Evolutionary conservation across 202 grass and related monocot genomes (phyloP), one percentile per base, ranked within the genome.

Genomic region (Panicum hallii): DNA sequence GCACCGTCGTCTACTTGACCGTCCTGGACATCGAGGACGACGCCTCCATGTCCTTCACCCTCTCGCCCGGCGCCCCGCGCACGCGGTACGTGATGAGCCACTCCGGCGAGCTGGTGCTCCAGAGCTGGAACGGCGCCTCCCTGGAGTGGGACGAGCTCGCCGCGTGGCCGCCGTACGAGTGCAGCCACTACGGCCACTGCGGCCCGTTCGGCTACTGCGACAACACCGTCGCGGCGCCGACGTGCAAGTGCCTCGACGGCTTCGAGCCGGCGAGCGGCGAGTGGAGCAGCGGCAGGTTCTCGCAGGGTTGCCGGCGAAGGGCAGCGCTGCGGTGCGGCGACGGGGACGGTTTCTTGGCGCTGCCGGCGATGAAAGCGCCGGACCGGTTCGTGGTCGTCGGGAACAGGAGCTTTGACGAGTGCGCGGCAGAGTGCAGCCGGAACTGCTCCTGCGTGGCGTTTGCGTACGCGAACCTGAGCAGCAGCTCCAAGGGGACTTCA

Each of bases 371-470:
- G 60, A 92, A 89, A 75, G 10, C 79, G 20, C 90, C 86, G 26
- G 90, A 86, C 68, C 60, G 45, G 43, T 68, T 68, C 63, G 46
- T 68, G 47, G 1, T 41, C 10, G 7, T 80, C 5, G 43, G 17
- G 17, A 86, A 34, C 12, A 44, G 26, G 1, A 83, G 43, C 11
- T 60, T 75, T 17, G 47, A 83, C 28, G 44, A 85, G 38, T 89
- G 90, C 64, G 15, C 47, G 30, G 20, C 26, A 10, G 73, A 20
- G 47, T 90, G 80, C 53, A 47, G 32, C 38, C 42, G 32, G 12
- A 80, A 90, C 79, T 74, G 75, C 58, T 90, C 84, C 5, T 90
- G 88, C 52, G 72, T 55, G 5, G 83, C 83, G 11, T 92, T 81
- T 8, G 78, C 90, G 3, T 82, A 73, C 1, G 41, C 76, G 4